Evolutionary conservation across 257 asterid species (phyloP), one percentile per base, ranked within the genome.

Genomic region (Solanum piurae): DNA sequence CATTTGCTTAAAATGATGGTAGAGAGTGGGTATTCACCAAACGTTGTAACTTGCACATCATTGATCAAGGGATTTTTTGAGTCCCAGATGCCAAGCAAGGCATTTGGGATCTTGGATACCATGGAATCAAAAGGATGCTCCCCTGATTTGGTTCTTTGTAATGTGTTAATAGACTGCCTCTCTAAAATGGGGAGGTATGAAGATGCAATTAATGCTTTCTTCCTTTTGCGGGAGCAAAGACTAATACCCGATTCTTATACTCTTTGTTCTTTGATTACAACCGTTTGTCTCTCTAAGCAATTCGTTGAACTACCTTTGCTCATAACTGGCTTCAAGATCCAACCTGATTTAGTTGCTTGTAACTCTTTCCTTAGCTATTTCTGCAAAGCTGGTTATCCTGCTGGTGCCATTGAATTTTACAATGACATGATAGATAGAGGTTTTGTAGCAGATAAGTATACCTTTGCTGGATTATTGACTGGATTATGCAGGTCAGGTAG

Each of bases 291-390:
- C 83, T 95, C 96, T 31, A 79, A 90, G 73, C 91, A 94, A 52
- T 94, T 91, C n/a, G 89, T 89, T 73, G 94, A 91, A 87, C 92
- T 95, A 42, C 98, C 98, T 86, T 38, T 91, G 40, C 89, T 95
- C 21, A 92, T 94, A 9, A 95, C 94, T 86, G 96, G 95, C 40
- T 89, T 95, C 31, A 75, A 92, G 36, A 52, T 95, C 66, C 87
- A 93, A 84, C 95, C 98, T 3, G 98, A 95, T 89, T 91, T 95
- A 90, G 97, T 94, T 52, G 94, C 92, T 83, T 94, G 96, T 92
- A 95, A 95, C 86, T 88, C 94, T 86, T 93, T 94, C 79, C 90
- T 95, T 13, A 92, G 92, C 90, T 95, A 94, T 87, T 95, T 91
- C 90, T 91, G 94, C 90, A 94, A 92, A 90, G 89, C 98, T 42